phyloP scores from a whole-genome alignment of 1,139 yeast genomes.

The Lodderomyces pseudojiufengensis region DNA sequence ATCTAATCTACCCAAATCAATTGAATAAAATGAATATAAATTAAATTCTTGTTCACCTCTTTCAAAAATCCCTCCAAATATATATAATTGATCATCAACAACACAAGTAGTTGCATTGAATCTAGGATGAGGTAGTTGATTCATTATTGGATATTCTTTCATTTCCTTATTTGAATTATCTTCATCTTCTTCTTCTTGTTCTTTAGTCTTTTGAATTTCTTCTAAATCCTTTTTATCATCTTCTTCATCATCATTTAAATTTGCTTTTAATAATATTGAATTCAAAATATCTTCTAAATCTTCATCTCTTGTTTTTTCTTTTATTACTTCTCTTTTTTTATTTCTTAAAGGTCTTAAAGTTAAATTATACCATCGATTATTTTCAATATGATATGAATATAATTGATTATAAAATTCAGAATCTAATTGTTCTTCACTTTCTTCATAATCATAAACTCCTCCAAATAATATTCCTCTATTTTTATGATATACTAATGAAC shows the following conservation, averaged over 20 bases:
- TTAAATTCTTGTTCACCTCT: slow-evolving; percentile 79
- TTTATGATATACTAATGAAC: slow-evolving; percentile 83
- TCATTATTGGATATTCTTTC: slow-evolving; percentile 53
- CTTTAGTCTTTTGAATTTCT: slow-evolving; percentile 38
- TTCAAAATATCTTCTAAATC: slow-evolving; percentile 81
- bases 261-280: slow-evolving; percentile 67
- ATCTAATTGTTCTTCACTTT: slow-evolving; percentile 87
- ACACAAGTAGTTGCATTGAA: slow-evolving; percentile 87
- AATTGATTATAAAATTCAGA: slow-evolving; percentile 81
- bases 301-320: slow-evolving; percentile 62
- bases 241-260: slow-evolving; percentile 55
- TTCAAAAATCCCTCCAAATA: slow-evolving; percentile 93
- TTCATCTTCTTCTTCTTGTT: slow-evolving; percentile 26
- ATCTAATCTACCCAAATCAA: slow-evolving; percentile 82
- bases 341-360: slow-evolving; percentile 62
- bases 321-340: slow-evolving; percentile 40
- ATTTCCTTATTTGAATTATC: slow-evolving; percentile 34
- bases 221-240: slow-evolving; percentile 40
- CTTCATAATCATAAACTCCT: slow-evolving; percentile 93
- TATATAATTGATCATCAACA: slow-evolving; percentile 76
- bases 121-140: slow-evolving; percentile 78
- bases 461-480: slow-evolving; percentile 94
- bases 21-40: slow-evolving; percentile 79
- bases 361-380: slow-evolving; percentile 84
- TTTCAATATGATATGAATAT: slow-evolving; percentile 78